These are phyloP conservation scores for Suillus discolor DNA, from an alignment of 768 basidiomycete species.

Conservation along the genomic window DNA sequence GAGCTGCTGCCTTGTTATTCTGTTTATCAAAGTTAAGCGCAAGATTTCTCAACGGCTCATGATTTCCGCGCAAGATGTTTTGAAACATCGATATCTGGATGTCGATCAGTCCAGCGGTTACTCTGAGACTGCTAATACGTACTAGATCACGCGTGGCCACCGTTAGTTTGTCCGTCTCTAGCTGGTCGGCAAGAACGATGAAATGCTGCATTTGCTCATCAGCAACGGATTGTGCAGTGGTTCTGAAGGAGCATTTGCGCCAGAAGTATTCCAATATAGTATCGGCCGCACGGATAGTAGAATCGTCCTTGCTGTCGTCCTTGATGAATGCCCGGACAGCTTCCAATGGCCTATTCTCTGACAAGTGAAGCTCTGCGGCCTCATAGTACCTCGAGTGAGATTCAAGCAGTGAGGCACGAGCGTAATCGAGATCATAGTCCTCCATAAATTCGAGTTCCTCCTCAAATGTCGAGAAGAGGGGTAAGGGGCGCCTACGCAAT, in stretches of 20 bases:
- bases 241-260: conserved; percentile 46
- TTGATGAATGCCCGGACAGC: conserved; percentile 50
- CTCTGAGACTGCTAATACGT: conserved; percentile 4
- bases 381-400: conserved; percentile 44
- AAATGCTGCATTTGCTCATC: conserved; percentile 19
- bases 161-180: conserved; percentile 15
- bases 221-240: conserved; percentile 12
- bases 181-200: conserved; percentile 24
- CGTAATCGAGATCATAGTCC: conserved; percentile 51
- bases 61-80: conserved; percentile 31
- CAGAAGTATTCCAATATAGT: conserved; percentile 50
- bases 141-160: conserved; percentile 17
- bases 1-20: conserved; percentile 34
- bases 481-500: conserved; percentile 44
- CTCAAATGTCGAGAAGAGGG: too few relatives aligned
- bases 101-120: conserved; percentile 17
- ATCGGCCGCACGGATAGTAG: conserved; percentile 37
- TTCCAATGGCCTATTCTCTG: conserved; percentile 46
- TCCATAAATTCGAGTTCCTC: conserved; percentile 60
- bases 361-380: conserved; percentile 54
- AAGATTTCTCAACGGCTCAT: conserved; percentile 32
- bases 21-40: conserved; percentile 31
- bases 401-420: conserved; percentile 47
- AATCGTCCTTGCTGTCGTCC: conserved; percentile 29
- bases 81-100: conserved; percentile 37